These are phyloP conservation scores for Gnomoniopsis smithogilvyi DNA, from an alignment of 2,329 filamentous ascomycete genomes.

Conservation along the genomic window DNA sequence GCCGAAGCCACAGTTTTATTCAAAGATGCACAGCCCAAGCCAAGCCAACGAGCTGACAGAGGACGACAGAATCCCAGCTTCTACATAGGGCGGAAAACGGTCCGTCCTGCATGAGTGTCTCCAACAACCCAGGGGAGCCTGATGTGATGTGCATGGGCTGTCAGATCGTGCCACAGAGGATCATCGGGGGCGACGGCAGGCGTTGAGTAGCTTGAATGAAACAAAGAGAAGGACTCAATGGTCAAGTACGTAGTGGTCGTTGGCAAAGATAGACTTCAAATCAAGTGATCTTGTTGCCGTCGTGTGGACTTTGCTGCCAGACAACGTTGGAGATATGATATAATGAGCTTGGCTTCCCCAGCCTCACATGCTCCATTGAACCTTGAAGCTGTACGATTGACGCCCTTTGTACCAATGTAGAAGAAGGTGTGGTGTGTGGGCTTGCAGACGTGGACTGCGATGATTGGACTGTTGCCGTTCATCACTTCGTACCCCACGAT, in stretches of 20 bases:
- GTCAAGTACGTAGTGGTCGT: neutral
- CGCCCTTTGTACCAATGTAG: slow-evolving; percentile 19
- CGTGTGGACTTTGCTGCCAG: neutral
- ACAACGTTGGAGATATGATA: neutral
- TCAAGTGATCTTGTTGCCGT: slow-evolving; percentile 1
- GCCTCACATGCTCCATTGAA: slow-evolving; percentile 8
- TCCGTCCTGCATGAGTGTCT: slow-evolving; percentile 31
- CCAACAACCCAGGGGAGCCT: slow-evolving; percentile 27
- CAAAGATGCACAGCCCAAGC: neutral
- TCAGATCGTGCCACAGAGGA: slow-evolving; percentile 13
- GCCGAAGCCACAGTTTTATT: slow-evolving; percentile 9
- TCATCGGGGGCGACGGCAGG: too few species aligned
- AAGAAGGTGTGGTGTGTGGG: slow-evolving; percentile 25
- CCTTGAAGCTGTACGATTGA: slow-evolving; percentile 5
- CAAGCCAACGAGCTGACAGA: slow-evolving; percentile 6
- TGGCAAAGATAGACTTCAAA: neutral
- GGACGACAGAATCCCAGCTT: slow-evolving; percentile 4
- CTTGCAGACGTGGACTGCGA: slow-evolving; percentile 30
- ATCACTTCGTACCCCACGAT: slow-evolving; percentile 26
- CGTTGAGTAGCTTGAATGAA: slow-evolving; percentile 8
- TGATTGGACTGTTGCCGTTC: slow-evolving; percentile 28
- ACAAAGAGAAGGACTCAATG: slow-evolving; percentile 2
- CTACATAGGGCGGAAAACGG: slow-evolving; percentile 35
- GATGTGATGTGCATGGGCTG: slow-evolving; percentile 16
- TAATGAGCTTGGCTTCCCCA: slow-evolving; percentile 3